phyloP scores from a whole-genome alignment of 106 monocot genomes.

The Dendrobium nobile region DNA sequence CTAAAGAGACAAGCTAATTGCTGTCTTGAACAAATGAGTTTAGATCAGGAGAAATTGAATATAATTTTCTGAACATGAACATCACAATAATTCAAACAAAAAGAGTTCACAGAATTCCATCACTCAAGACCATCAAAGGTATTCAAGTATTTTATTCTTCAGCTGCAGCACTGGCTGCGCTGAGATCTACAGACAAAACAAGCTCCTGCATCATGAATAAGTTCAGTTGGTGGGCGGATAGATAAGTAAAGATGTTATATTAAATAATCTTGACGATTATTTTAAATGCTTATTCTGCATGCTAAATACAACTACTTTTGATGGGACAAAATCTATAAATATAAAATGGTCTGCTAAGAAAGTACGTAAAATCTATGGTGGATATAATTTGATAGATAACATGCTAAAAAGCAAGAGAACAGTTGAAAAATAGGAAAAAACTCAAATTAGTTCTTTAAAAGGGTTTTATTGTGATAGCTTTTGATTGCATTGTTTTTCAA shows the following conservation, averaged over 20 bases:
- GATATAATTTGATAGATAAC: not conserved
- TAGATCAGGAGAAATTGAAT: not conserved
- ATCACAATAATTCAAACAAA: not conserved
- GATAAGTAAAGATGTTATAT: too few species aligned
- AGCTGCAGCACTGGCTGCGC: conserved; percentile 66
- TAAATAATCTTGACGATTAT: too few species aligned
- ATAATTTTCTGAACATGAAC: not conserved
- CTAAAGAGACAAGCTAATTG: too few species aligned
- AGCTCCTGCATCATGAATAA: conserved; percentile 31
- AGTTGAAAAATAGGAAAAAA: too few species aligned
- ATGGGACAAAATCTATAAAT: too few species aligned
- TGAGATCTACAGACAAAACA: conserved; percentile 59
- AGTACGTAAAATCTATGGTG: not conserved
- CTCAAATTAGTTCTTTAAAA: too few species aligned
- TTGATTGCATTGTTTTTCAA: too few species aligned
- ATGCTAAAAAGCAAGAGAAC: not conserved
- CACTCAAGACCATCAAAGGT: not conserved
- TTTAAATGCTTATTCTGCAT: not conserved
- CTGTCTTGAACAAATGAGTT: not conserved
- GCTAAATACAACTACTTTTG: not conserved
- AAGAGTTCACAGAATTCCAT: not conserved
- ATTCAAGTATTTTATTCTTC: conserved; percentile 31
- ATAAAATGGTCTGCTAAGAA: too few species aligned
- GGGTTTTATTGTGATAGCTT: too few species aligned
- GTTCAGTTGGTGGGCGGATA: not conserved